phyloP scores from a whole-genome alignment of 225 moss, liverwort and hornwort species.

The Neckera pumila region DNA sequence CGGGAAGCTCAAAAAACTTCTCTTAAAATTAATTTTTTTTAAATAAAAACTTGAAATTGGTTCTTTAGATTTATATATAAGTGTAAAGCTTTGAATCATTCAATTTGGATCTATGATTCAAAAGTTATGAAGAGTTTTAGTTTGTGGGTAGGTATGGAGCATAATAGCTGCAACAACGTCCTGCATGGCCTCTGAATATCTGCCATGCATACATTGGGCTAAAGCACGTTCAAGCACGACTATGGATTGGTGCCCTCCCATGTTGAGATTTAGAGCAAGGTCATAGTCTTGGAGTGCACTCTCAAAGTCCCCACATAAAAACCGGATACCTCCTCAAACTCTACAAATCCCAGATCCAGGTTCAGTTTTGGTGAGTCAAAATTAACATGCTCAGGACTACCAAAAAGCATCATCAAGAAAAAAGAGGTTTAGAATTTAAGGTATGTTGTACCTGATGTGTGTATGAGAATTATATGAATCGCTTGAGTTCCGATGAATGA shows the following conservation, averaged over 20 bases:
- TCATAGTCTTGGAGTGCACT: background rate
- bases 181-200: background rate
- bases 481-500: background rate
- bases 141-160: too few species aligned
- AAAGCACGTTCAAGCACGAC: background rate
- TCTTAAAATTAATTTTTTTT: too few species aligned
- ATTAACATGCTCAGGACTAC: background rate
- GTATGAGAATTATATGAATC: background rate
- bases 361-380: background rate
- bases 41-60: too few species aligned
- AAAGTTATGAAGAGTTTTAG: too few species aligned
- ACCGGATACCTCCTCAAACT: background rate
- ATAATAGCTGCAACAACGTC: background rate
- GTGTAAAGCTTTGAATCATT: too few species aligned
- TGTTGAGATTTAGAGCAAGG: background rate
- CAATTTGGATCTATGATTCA: too few species aligned
- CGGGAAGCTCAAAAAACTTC: too few species aligned
- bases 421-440: background rate
- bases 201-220: background rate
- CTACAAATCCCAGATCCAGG: background rate
- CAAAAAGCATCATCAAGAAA: background rate
- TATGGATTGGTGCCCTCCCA: background rate
- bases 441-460: background rate
- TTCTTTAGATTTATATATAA: too few species aligned
- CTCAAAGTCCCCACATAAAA: background rate